These are phyloP conservation scores for Teunomyces stri DNA, from an alignment of 805 yeast species.

Conservation along the genomic window DNA sequence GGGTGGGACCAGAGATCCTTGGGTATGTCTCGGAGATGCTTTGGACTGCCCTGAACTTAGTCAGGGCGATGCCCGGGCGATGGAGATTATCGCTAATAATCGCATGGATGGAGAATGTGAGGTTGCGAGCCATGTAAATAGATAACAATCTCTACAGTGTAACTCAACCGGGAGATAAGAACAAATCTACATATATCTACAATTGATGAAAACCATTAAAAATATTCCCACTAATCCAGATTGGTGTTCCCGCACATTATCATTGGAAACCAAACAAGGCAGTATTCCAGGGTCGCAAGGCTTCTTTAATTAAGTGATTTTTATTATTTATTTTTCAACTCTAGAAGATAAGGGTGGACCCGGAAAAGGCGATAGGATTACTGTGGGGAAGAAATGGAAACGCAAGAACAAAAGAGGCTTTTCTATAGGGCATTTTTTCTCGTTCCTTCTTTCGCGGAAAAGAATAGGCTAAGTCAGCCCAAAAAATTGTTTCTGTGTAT, in stretches of 20 bases:
- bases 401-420: not conserved
- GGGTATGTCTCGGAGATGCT: constrained; percentile 80
- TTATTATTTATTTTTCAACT: not conserved
- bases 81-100: constrained; percentile 40
- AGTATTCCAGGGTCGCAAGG: no score
- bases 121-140: not conserved
- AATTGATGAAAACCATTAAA: no score
- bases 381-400: not conserved
- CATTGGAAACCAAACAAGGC: no score
- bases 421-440: not conserved
- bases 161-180: not conserved
- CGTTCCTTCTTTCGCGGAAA: no score
- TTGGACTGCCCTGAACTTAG: constrained; percentile 60
- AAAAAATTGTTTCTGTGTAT: not conserved
- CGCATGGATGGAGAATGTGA: not conserved
- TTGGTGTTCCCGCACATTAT: no score
- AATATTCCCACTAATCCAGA: no score
- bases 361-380: not conserved
- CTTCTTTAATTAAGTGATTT: no score
- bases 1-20: constrained; percentile 94
- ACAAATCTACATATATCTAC: no score
- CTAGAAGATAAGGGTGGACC: not conserved
- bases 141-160: not conserved
- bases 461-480: not conserved
- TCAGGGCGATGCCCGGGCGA: constrained; percentile 69